Conservation (phyloP, 352 stramenopile species). For the Globisporangium camurandrum region DNA sequence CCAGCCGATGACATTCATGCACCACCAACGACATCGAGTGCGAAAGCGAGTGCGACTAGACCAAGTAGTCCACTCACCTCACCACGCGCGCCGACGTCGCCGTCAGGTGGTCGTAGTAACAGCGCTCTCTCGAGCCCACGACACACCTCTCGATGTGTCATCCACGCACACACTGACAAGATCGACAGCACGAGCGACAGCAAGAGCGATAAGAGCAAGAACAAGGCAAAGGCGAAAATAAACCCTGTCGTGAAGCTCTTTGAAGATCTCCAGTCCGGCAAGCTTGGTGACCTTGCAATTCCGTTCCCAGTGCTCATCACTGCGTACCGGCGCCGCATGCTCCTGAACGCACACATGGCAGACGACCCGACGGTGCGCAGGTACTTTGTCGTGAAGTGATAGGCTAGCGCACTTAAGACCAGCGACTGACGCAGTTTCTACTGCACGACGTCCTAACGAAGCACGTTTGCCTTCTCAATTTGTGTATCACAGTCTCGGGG, state of each 20-base stretch:
- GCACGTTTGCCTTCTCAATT: too few species aligned
- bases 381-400: constrained; percentile 8
- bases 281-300: constrained; percentile 65
- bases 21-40: too few species aligned
- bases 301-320: constrained; percentile 76
- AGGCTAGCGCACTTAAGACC: too few species aligned
- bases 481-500: constrained; percentile 5
- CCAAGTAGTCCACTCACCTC: constrained; percentile 4
- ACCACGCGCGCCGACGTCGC: neutral
- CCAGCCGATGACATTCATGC: neutral
- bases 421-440: too few species aligned
- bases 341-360: constrained; percentile 80
- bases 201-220: neutral
- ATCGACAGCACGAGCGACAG: neutral
- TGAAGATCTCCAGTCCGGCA: constrained; percentile 66
- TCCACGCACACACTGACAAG: too few species aligned
- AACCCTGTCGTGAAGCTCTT: constrained; percentile 78
- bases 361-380: constrained; percentile 42
- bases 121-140: constrained; percentile 1
- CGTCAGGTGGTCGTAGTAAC: neutral
- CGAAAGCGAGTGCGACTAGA: neutral
- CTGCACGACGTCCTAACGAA: too few species aligned
- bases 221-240: neutral
- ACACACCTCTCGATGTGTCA: neutral
- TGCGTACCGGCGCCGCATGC: constrained; percentile 67